Conservation (phyloP, 2,329 filamentous ascomycete species). For the Penicillium verrucosum region DNA sequence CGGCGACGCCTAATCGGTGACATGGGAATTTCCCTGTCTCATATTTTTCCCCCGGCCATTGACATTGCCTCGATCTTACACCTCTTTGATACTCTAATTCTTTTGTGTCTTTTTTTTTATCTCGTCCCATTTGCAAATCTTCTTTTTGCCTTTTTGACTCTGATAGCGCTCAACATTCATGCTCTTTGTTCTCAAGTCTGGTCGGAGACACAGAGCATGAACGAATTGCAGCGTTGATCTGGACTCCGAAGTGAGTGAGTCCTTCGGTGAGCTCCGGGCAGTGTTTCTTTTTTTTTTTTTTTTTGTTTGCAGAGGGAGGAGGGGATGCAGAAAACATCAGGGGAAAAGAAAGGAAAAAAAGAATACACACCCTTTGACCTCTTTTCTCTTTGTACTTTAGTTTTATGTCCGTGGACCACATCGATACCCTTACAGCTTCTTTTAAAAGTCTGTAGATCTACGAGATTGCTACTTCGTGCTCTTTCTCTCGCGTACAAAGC, state of each 20-base stretch:
- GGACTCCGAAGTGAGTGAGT: background rate
- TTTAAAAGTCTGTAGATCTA: background rate
- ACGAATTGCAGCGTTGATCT: background rate
- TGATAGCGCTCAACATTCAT: background rate
- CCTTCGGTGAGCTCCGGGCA: background rate
- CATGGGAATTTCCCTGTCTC: constrained; percentile 12
- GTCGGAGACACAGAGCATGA: background rate
- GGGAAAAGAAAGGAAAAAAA: constrained; percentile 8
- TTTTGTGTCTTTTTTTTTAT: constrained; percentile 21
- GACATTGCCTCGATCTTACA: constrained; percentile 13
- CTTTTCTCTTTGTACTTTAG: constrained; percentile 32
- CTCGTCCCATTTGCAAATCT: constrained; percentile 23
- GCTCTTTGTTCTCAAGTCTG: constrained; percentile 1
- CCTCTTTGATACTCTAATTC: constrained; percentile 29
- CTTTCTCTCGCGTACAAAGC: background rate
- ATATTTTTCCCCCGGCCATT: constrained; percentile 15
- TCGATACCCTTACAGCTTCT: constrained; percentile 36
- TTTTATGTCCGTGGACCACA: constrained; percentile 28
- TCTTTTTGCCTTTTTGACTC: constrained; percentile 17
- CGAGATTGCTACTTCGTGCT: background rate
- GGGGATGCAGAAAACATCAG: constrained; percentile 12
- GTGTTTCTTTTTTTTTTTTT: constrained; percentile 1
- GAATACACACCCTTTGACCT: constrained; percentile 6
- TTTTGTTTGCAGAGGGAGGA: constrained; percentile 6
- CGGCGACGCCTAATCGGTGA: constrained; percentile 31